These are phyloP conservation scores for Panellus pusillus DNA, from an alignment of 768 basidiomycete genomes.

Conservation along the genomic window DNA sequence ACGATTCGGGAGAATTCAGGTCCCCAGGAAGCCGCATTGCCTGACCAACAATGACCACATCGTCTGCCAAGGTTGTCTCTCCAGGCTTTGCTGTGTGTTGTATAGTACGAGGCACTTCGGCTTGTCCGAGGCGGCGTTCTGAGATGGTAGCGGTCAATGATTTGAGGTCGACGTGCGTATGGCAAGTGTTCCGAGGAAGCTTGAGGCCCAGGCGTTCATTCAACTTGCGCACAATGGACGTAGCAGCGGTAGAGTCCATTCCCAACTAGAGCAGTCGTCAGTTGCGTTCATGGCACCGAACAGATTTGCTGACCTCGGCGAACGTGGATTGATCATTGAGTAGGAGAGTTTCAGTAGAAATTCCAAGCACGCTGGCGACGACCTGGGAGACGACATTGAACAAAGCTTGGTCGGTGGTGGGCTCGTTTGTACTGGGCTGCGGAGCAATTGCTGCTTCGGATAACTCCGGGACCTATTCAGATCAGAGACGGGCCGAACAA, in stretches of 20 bases:
- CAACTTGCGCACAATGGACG: constrained; percentile 30
- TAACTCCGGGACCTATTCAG: too few relatives aligned
- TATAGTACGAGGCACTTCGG: neutral
- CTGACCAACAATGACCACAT: constrained; percentile 38
- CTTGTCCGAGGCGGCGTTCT: neutral
- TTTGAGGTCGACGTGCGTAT: constrained; percentile 32
- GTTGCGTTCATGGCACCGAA: neutral
- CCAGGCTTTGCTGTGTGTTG: neutral
- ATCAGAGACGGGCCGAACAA: too few relatives aligned
- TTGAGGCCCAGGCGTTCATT: constrained; percentile 28
- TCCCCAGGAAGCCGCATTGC: constrained; percentile 36
- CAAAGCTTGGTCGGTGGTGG: constrained; percentile 6
- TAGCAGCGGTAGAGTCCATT: constrained; percentile 36
- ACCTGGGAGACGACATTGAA: constrained; percentile 24
- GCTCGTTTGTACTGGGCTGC: too few relatives aligned
- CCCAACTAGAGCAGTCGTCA: constrained; percentile 27
- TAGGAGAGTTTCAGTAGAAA: constrained; percentile 27
- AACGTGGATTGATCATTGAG: constrained; percentile 31
- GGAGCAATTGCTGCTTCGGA: too few relatives aligned
- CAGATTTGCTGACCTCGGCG: constrained; percentile 26
- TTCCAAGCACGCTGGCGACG: constrained; percentile 25
- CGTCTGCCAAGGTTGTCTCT: constrained; percentile 10
- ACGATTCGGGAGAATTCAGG: constrained; percentile 27
- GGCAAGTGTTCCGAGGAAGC: constrained; percentile 35
- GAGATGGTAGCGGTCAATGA: constrained; percentile 28